Evolutionary conservation across 2,329 filamentous ascomycete genomes (phyloP).

Genomic region (Ceratocystis variospora): DNA sequence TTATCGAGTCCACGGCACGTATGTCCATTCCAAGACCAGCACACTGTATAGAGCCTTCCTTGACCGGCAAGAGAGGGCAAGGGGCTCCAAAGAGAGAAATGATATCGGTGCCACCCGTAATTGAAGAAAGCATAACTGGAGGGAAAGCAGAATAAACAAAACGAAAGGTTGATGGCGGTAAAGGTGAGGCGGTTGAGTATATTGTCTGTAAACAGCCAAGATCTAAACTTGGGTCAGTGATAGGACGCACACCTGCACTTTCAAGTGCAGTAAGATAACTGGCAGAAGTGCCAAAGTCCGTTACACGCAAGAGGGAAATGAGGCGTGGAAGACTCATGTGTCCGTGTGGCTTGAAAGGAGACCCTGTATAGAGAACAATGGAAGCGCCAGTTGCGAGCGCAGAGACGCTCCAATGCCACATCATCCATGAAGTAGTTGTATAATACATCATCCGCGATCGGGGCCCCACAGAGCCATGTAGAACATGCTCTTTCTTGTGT

Average conservation of each 20-base stretch:
- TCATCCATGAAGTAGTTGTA: constrained; percentile 96
- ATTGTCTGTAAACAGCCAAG: constrained; percentile 63
- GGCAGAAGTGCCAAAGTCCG: constrained; percentile 88
- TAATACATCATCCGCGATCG: constrained; percentile 76
- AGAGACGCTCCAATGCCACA: constrained; percentile 96
- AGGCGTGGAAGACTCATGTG: constrained; percentile 71
- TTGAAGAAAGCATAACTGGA: constrained; percentile 70
- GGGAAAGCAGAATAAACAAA: constrained; percentile 83
- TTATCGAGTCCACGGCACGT: constrained; percentile 42
- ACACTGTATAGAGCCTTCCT: constrained; percentile 62
- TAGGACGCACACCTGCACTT: constrained; percentile 47
- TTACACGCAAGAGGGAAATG: constrained; percentile 67
- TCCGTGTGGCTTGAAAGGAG: constrained; percentile 68
- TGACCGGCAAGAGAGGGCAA: constrained; percentile 60
- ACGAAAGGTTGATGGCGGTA: constrained; percentile 82
- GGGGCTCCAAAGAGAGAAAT: constrained; percentile 87
- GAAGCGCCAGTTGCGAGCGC: constrained; percentile 72
- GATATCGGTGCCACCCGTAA: constrained; percentile 93
- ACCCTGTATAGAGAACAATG: constrained; percentile 81
- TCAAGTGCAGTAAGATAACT: constrained; percentile 88
- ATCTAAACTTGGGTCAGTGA: constrained; percentile 37
- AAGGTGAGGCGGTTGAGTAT: constrained; percentile 83
- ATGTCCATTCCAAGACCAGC: constrained; percentile 71
- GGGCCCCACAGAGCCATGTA: constrained; percentile 69
- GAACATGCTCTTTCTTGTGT: constrained; percentile 89